These are phyloP conservation scores for Arthrocladium fulminans DNA, from an alignment of 2,329 filamentous ascomycete species.

Conservation along the genomic window DNA sequence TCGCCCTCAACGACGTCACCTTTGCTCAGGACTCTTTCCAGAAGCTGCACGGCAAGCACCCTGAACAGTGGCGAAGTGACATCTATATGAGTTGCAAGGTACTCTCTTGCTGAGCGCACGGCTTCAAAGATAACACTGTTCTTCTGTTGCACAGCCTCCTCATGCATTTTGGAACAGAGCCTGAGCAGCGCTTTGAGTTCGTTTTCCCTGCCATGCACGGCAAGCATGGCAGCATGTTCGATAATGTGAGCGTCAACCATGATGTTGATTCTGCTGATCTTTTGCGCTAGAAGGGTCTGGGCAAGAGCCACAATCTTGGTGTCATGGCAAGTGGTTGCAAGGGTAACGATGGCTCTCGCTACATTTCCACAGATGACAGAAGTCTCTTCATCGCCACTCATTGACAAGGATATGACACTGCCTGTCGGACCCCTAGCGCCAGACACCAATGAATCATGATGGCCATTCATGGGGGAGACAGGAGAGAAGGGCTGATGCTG, in stretches of 20 bases:
- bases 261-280: slow-evolving; percentile 74
- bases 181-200: slow-evolving; percentile 84
- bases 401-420: slow-evolving; percentile 69
- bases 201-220: slow-evolving; percentile 64
- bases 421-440: slow-evolving; percentile 48
- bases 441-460: slow-evolving; percentile 20
- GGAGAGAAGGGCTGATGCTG: slow-evolving; percentile 25
- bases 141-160: slow-evolving; percentile 62
- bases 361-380: slow-evolving; percentile 72
- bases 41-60: slow-evolving; percentile 71
- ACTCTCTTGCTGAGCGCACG: slow-evolving; percentile 67
- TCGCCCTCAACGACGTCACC: slow-evolving; percentile 73
- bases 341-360: slow-evolving; percentile 90
- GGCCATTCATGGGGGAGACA: slow-evolving; percentile 20
- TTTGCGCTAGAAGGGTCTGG: slow-evolving; percentile 93
- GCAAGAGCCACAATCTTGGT: slow-evolving; percentile 88
- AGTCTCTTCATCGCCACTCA: slow-evolving; percentile 69
- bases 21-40: slow-evolving; percentile 82
- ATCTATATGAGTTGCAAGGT: slow-evolving; percentile 61
- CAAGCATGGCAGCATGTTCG: slow-evolving; percentile 67
- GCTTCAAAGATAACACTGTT: slow-evolving; percentile 61
- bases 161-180: slow-evolving; percentile 65
- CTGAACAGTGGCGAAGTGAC: slow-evolving; percentile 67
- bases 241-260: slow-evolving; percentile 79
- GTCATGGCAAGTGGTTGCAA: slow-evolving; percentile 72